These are phyloP conservation scores for Basipetospora chlamydospora DNA, from an alignment of 2,329 filamentous ascomycete genomes.

Conservation along the genomic window DNA sequence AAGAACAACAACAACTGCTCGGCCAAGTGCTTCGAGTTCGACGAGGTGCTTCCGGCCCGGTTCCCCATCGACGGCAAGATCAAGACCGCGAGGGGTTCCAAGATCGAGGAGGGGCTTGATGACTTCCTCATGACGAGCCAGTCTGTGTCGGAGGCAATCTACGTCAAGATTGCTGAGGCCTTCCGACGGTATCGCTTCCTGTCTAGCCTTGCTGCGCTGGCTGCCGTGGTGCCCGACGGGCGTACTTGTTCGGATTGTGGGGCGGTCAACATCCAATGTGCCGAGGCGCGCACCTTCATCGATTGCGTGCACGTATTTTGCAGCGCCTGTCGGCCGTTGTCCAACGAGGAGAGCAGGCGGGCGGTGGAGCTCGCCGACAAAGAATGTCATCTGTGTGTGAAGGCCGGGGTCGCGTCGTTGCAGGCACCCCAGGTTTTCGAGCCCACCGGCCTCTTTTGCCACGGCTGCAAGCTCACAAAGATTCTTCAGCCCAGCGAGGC, in stretches of 20 bases:
- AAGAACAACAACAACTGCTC: not conserved
- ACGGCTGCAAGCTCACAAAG: conserved; percentile 2
- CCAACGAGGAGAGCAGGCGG: no score
- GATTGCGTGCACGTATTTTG: not conserved
- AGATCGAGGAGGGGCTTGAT: conserved; percentile 10
- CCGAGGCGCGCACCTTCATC: not conserved
- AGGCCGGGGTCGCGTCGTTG: no score
- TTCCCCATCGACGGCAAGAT: conserved; percentile 7
- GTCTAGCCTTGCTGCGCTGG: not conserved
- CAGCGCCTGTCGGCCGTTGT: no score
- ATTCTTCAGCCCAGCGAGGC: conserved; percentile 2
- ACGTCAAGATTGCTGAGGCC: not conserved
- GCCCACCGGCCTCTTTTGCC: conserved; percentile 4
- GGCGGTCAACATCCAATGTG: not conserved
- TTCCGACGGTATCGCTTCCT: conserved; percentile 2
- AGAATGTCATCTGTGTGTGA: no score
- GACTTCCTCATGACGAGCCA: conserved; percentile 11
- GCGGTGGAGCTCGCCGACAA: no score
- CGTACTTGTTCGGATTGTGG: not conserved
- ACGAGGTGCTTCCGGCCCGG: conserved; percentile 7
- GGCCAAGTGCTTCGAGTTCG: conserved; percentile 11
- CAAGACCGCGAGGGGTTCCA: conserved; percentile 8
- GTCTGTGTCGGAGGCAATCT: conserved; percentile 4
- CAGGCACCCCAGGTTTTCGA: no score
- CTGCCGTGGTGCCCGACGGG: not conserved